Base-by-base conservation (phyloP, 495 filamentous ascomycete genomes). In the Penicillium paxilli region DNA sequence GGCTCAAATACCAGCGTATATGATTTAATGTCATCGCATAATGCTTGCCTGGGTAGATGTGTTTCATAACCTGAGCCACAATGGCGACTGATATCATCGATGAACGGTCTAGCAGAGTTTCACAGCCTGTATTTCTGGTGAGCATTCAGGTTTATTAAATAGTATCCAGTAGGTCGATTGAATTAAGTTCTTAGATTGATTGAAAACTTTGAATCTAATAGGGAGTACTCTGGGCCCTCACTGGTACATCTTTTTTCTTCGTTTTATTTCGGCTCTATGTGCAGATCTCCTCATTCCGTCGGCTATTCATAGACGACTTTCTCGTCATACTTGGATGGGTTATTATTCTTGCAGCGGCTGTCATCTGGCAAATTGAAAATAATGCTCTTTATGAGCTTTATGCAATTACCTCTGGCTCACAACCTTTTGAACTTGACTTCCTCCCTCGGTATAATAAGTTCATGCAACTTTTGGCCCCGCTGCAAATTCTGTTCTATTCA, bases 261-360 rank as follows among this genome's bases (percentile, higher is more conserved):
- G 22, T 64, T 23, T 4, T 50, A 1, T 62, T 68, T 26, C 60
- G 65, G 3, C 37, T 62, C 3, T 44, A 61, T 23, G 60, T 62
- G 33, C 57, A 65, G 24, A 2, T 62, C 17, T 47, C 47, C 6
- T 58, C 52, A 6, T 68, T 68, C 50, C 57, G 49, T 38, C 52
- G 47, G 1, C 20, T 68, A 0, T 64, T 42, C 24, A 49, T 59
- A 14, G 65, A 68, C 40, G 65, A 66, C 32, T 41, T 52, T 32
- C 40, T 68, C 9, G 53, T 64, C 12, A n/a, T 64, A 1, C 23
- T 57, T 30, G 49, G 63, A 14, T 68, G 65, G 54, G 11, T 54
- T n/a, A 52, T 66, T 24, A 54, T 67, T 8, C 60, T 67, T 21
- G 32, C 52, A 2, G 52, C 51, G n/a, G 49, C 62, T 33, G 37